Conservation (phyloP, 108 stramenopile genomes). For the Pseudonitzschia pungens region DNA sequence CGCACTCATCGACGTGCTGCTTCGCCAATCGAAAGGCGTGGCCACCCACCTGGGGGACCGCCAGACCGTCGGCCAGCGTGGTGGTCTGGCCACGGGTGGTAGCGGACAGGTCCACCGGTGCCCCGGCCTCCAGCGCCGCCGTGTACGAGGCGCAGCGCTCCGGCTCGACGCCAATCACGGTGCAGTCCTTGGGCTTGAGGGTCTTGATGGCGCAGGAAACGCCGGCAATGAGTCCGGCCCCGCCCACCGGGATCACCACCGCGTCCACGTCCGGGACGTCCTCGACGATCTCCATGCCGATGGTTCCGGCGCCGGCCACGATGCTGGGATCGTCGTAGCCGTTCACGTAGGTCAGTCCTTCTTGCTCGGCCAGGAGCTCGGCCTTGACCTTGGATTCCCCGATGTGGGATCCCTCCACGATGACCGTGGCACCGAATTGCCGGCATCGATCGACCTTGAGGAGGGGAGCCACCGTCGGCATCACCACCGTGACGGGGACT, state of each 20-base stretch:
- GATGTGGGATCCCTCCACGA: conserved; percentile 92
- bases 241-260: conserved; percentile 94
- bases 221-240: conserved; percentile 95
- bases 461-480: conserved; percentile 94
- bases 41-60: conserved; percentile 89
- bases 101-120: conserved; percentile 51
- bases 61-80: conserved; percentile 96
- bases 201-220: conserved; percentile 93
- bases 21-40: conserved; percentile 91
- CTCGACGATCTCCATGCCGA: conserved; percentile 95
- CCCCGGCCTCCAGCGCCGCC: conserved; percentile 83
- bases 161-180: conserved; percentile 94
- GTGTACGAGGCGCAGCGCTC: conserved; percentile 86
- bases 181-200: conserved; percentile 72
- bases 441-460: conserved; percentile 96
- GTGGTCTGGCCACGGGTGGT: conserved; percentile 53
- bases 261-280: conserved; percentile 93
- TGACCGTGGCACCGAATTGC: conserved; percentile 90
- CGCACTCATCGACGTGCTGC: conserved; percentile 90
- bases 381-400: conserved; percentile 90
- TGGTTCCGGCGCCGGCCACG: conserved; percentile 96
- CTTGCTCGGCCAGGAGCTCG: conserved; percentile 53
- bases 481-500: conserved; percentile 94
- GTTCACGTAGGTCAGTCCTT: conserved; percentile 85
- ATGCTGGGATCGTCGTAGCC: conserved; percentile 98